Evolutionary conservation across 2,329 filamentous ascomycete species (phyloP), one percentile per base, ranked within the genome.

Genomic region (Colletotrichum liaoningense): DNA sequence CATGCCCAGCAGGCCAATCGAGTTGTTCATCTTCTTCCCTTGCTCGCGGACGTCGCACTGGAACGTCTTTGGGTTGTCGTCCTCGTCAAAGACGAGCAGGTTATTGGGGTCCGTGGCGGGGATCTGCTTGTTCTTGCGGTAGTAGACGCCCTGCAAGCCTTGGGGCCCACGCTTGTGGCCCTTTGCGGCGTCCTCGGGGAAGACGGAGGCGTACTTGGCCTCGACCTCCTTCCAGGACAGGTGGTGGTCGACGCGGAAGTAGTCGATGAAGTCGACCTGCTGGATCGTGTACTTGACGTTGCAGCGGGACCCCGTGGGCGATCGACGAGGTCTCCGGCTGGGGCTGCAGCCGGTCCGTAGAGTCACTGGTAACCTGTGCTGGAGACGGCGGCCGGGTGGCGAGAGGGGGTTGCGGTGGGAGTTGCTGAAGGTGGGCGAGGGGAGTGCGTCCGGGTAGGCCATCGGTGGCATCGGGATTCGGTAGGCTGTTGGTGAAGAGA

Each of bases 1-100:
- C 28, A 82, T 77, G 69, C 79, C 77, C 8, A 79, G 56, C 33
- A 83, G 77, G 22, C 76, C 75, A 69, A 76, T 81, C 30, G 69
- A 69, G 63, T 72, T 72, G 63, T 74, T 74, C 72, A 74, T 74
- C 55, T 78, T 73, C n/a, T 79, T 77, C 14, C 54, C 24, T 62
- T 82, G 80, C 0, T 78, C 55, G 16, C 80, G 75, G 5, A 79
- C 78, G 46, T 74, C 69, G 46, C 74, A 72, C 66, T 75, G 73
- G 62, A 70, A 73, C 38, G 74, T 76, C 33, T 67, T 58, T 22
- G 70, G 64, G 69, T 76, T 74, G 38, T 75, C 74, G 55, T 70
- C 58, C 59, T 75, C 65, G 63, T 76, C 74, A 24, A 76, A 76
- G n/a, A 75, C 62, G 49, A 76, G 67, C 26, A 75, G 69, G 49